phyloP scores from a whole-genome alignment of 129 eudicot genomes.

The Logfia minima region DNA sequence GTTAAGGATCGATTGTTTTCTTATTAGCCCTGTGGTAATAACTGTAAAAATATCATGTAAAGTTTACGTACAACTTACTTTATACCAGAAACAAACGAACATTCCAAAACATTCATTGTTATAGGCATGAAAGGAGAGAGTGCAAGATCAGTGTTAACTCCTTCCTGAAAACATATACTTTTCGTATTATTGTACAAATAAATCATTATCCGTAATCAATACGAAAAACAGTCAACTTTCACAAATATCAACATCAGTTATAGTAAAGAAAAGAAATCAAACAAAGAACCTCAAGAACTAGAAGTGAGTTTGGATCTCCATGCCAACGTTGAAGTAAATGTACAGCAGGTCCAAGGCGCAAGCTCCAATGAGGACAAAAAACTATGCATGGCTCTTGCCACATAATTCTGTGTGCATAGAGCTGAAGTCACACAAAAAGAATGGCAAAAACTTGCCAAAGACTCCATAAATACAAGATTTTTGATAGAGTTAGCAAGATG shows the following conservation, averaged over 20 bases:
- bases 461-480: background rate
- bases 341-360: slow-evolving; percentile 82
- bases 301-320: slow-evolving; percentile 65
- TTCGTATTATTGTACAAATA: background rate
- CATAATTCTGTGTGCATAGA: slow-evolving; percentile 43
- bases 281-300: slow-evolving; percentile 66
- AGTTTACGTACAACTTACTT: slow-evolving; percentile 41
- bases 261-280: background rate
- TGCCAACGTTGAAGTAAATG: slow-evolving; percentile 86
- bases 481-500: background rate
- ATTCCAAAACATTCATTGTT: slow-evolving; percentile 89
- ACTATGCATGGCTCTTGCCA: slow-evolving; percentile 99
- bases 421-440: background rate
- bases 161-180: slow-evolving; percentile 47
- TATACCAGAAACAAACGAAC: slow-evolving; percentile 77
- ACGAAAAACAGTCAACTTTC: background rate
- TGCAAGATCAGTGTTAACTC: slow-evolving; percentile 61
- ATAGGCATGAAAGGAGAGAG: slow-evolving; percentile 81
- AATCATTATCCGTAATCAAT: background rate
- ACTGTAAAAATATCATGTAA: background rate
- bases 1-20: too few species aligned
- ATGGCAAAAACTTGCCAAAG: background rate
- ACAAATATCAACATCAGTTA: background rate
- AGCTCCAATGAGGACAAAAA: slow-evolving; percentile 93
- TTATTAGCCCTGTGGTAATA: background rate